Evolutionary conservation across 2,329 filamentous ascomycete species (phyloP), one percentile per base, ranked within the genome.

Genomic region (Cytospora piceicola): DNA sequence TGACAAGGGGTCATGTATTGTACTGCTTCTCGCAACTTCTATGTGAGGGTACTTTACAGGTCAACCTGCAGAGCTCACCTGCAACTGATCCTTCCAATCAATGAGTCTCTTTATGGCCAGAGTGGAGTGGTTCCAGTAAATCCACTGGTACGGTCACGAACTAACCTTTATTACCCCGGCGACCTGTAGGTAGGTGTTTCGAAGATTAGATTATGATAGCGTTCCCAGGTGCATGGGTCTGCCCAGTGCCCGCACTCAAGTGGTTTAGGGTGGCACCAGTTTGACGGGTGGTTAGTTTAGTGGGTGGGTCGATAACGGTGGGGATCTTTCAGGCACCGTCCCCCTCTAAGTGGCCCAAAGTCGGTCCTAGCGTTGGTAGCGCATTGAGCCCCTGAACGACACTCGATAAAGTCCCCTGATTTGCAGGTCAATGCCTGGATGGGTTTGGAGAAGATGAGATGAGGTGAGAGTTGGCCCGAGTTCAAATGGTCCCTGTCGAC

Each of bases 161-260:
- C n/a, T n/a, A n/a, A n/a, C n/a, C n/a, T n/a, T n/a, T n/a, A n/a
- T n/a, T n/a, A n/a, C n/a, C n/a, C n/a, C n/a, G n/a, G n/a, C n/a
- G n/a, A n/a, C n/a, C n/a, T n/a, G n/a, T n/a, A n/a, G n/a, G n/a
- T n/a, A n/a, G n/a, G n/a, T n/a, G n/a, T n/a, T n/a, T 11, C 32
- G 6, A 36, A 42, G 36, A 42, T 49, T 24, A 22, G n/a, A 49
- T n/a, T 22, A 7, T 49, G 11, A n/a, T 22, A 49, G n/a, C 20
- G 42, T 49, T 9, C 46, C 46, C 46, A 49, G n/a, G 46, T n/a
- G 46, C n/a, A 49, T 49, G 46, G 46, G 46, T 24, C 46, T 49
- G 46, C 22, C 22, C 11, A 8, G n/a, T 49, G 46, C 22, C 22
- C 11, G 20, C 22, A 49, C 46, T 11, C n/a, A 22, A 49, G n/a